These are phyloP conservation scores for Pseudisothecium myosuroides DNA, from an alignment of 225 moss, liverwort and hornwort species.

Conservation along the genomic window DNA sequence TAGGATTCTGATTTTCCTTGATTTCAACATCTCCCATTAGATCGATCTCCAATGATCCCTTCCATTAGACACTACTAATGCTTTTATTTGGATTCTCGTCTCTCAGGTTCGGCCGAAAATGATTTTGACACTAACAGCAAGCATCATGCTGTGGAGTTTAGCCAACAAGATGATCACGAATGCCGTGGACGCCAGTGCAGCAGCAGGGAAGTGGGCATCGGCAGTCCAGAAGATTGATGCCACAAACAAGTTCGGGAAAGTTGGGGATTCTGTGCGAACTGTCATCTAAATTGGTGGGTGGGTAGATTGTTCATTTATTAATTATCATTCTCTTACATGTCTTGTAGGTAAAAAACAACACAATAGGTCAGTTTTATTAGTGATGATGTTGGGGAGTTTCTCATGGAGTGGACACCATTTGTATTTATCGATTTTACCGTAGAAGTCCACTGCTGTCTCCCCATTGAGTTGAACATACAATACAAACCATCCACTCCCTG, in stretches of 20 bases:
- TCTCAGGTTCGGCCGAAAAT: slow-evolving; percentile 84
- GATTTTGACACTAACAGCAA: slow-evolving; percentile 79
- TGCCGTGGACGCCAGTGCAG: slow-evolving; percentile 26
- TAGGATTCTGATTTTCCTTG: neutral
- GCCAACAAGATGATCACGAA: slow-evolving; percentile 43
- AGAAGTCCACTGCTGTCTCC: neutral
- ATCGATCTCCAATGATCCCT: neutral
- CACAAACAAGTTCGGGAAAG: slow-evolving; percentile 13
- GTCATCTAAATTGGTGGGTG: neutral
- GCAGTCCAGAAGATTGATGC: slow-evolving; percentile 30
- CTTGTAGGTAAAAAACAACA: neutral
- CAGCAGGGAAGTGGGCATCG: slow-evolving; percentile 29
- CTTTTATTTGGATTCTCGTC: neutral
- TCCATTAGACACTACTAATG: neutral
- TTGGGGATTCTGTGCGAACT: slow-evolving; percentile 2
- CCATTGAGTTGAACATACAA: slow-evolving; percentile 9
- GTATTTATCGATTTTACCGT: slow-evolving; percentile 5
- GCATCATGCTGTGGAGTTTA: slow-evolving; percentile 97
- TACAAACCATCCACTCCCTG: neutral
- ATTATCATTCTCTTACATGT: neutral
- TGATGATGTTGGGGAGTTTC: slow-evolving; percentile 4
- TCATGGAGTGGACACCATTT: slow-evolving; percentile 3
- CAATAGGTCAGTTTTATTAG: neutral
- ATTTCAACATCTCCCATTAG: neutral
- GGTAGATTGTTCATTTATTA: neutral